A percentile compares a stretch with the other conserved stretches of the same genome.
These are phyloP conservation scores for Aspergillus nanangensis DNA, from an alignment of 495 filamentous ascomycete genomes.

Conservation along the genomic window DNA sequence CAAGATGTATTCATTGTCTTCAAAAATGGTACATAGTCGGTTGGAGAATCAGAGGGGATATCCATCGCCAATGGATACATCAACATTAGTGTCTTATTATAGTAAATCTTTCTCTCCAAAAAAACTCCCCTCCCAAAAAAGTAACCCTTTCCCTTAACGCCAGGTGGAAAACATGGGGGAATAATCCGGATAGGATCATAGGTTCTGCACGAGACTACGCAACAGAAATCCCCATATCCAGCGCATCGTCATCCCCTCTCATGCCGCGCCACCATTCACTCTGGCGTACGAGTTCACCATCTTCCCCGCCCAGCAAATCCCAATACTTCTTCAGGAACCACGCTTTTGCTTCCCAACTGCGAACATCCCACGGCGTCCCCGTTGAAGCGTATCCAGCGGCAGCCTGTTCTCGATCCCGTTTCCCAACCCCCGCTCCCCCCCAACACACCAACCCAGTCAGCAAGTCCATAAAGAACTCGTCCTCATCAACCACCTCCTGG, in stretches of 20 bases:
- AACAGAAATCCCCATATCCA: too few relatives aligned
- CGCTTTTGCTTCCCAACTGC: conserved; percentile 23
- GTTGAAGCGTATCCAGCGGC: conserved; percentile 18
- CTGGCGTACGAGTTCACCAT: conserved; percentile 26
- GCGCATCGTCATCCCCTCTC: conserved; percentile 18
- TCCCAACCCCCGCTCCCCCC: conserved; percentile 20
- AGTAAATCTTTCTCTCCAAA: too few relatives aligned
- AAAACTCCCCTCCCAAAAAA: too few relatives aligned
- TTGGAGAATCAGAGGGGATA: too few relatives aligned
- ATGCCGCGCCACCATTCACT: conserved; percentile 26
- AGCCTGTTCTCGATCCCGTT: conserved; percentile 14
- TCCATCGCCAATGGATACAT: too few relatives aligned
- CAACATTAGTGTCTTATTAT: too few relatives aligned
- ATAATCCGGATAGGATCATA: too few relatives aligned
- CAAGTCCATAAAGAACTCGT: conserved; percentile 20
- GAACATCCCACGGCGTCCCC: conserved; percentile 24
- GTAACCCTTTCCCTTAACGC: too few relatives aligned
- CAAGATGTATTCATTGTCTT: too few relatives aligned
- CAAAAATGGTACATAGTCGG: too few relatives aligned
- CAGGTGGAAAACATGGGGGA: too few relatives aligned
- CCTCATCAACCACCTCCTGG: conserved; percentile 17
- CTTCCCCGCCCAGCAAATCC: conserved; percentile 22
- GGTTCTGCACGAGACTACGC: too few relatives aligned
- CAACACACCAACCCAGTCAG: conserved; percentile 21
- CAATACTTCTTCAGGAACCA: conserved; percentile 31